Evolutionary conservation across 768 basidiomycete species (phyloP), one percentile per base, ranked within the genome.

Genomic region (Dacryopinax spathularia): DNA sequence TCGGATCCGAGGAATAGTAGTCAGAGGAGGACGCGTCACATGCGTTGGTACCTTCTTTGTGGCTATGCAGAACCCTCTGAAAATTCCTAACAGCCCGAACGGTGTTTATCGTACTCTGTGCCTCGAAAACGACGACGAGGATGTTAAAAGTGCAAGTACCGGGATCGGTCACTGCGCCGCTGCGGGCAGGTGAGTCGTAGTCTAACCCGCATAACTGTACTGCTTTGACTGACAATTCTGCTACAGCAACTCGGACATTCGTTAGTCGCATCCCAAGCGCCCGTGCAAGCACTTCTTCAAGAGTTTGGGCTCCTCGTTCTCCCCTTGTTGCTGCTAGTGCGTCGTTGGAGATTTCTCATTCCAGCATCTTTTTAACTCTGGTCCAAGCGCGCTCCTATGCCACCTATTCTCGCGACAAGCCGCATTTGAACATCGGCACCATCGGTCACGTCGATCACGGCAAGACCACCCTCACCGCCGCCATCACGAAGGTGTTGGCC

Each of bases 361-460:
- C n/a, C n/a, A n/a, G n/a, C n/a, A n/a, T n/a, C n/a, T n/a, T n/a
- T n/a, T n/a, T n/a, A n/a, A n/a, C n/a, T n/a, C n/a, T n/a, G n/a
- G n/a, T n/a, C n/a, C n/a, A 9, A 56, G 48, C 5, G 4, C 48
- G 48, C 48, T 27, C 48, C 5, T 56, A 56, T 29, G 48, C 48
- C 13, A 5, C 77, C 48, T 92, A 82, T 76, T 80, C 84, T 44
- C 87, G 90, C 37, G 76, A 77, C 18, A 92, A 92, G 73, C 88
- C 90, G 62, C 91, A 94, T 73, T 87, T 95, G 88, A 95, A 95
- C 80, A 89, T 95, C 70, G 91, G 91, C 67, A 93, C 91, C 60
- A 93, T 93, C 70, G 90, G 92, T 65, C 93, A 96, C 70, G 93
- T 96, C 73, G 93, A 96, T 75, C 95, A 98, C 73, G 95, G 95